These are phyloP conservation scores for Aspergillus texensis DNA, from an alignment of 2,329 filamentous ascomycete species.

Conservation along the genomic window DNA sequence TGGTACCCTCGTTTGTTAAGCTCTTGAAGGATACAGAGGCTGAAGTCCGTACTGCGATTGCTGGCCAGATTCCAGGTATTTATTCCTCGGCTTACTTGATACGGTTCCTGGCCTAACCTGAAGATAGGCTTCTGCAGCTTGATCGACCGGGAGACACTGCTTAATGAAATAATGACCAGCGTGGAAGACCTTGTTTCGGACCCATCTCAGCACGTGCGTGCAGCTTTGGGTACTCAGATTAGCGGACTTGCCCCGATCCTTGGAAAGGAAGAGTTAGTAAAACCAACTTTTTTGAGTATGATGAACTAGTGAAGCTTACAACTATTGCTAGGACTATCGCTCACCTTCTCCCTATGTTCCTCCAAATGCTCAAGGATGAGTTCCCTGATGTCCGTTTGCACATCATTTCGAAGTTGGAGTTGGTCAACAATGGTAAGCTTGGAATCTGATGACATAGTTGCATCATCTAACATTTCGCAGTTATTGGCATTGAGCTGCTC, in stretches of 20 bases:
- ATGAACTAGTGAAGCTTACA: slow-evolving; percentile 8
- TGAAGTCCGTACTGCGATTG: slow-evolving; percentile 94
- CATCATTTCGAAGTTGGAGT: slow-evolving; percentile 99
- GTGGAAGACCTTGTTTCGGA: slow-evolving; percentile 96
- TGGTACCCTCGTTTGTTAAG: slow-evolving; percentile 96
- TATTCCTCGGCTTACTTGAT: slow-evolving; percentile 11
- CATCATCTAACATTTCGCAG: slow-evolving; percentile 47
- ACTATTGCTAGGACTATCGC: slow-evolving; percentile 75
- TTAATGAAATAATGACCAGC: slow-evolving; percentile 95
- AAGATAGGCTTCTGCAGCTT: slow-evolving; percentile 80
- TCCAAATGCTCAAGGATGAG: slow-evolving; percentile 99
- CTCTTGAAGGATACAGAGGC: slow-evolving; percentile 97
- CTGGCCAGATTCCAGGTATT: slow-evolving; percentile 87
- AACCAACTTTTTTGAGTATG: background rate
- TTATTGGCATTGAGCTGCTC: slow-evolving; percentile 95
- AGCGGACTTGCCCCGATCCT: slow-evolving; percentile 95
- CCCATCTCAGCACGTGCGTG: slow-evolving; percentile 93
- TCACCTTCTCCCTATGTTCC: slow-evolving; percentile 96
- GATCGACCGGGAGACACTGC: slow-evolving; percentile 81
- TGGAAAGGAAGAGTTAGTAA: slow-evolving; percentile 88
- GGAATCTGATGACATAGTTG: background rate
- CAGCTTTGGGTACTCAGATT: slow-evolving; percentile 93
- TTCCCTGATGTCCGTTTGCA: slow-evolving; percentile 97
- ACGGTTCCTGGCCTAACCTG: slow-evolving; percentile 23
- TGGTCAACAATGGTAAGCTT: slow-evolving; percentile 84